Evolutionary conservation across 768 basidiomycete genomes (phyloP).

Genomic region (Rubroboletus satanas): DNA sequence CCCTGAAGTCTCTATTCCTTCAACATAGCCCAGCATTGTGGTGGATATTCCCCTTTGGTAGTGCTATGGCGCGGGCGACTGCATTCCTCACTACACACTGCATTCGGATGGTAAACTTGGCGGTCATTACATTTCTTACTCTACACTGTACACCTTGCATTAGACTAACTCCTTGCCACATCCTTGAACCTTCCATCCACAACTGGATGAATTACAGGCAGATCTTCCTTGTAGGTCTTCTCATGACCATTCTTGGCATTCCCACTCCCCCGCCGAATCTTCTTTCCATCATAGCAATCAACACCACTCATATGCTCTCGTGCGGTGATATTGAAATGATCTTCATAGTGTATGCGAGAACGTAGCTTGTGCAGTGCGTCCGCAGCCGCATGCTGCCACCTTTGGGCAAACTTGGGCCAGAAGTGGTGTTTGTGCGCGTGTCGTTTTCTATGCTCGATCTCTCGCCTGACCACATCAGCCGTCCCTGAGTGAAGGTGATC

Average conservation of each 20-base stretch:
- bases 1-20: slow-evolving; percentile 27
- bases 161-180: slow-evolving; percentile 34
- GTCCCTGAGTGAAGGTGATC: slow-evolving; percentile 44
- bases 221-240: slow-evolving; percentile 38
- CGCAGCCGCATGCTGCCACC: slow-evolving; percentile 47
- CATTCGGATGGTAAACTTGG: not conserved
- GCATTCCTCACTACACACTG: not conserved
- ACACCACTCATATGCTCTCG: slow-evolving; percentile 77
- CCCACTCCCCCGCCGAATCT: slow-evolving; percentile 36
- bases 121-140: not conserved
- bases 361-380: slow-evolving; percentile 42
- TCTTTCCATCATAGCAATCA: slow-evolving; percentile 66
- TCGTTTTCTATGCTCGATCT: slow-evolving; percentile 39
- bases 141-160: slow-evolving; percentile 12
- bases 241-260: slow-evolving; percentile 9
- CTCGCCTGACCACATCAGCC: slow-evolving; percentile 42
- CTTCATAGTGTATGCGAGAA: slow-evolving; percentile 52
- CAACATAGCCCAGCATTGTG: slow-evolving; percentile 1
- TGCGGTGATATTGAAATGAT: slow-evolving; percentile 55
- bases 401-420: slow-evolving; percentile 31
- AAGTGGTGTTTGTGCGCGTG: slow-evolving; percentile 22
- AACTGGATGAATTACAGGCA: slow-evolving; percentile 56
- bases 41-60: not conserved
- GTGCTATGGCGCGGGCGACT: not conserved
- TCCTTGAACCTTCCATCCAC: slow-evolving; percentile 68